Conservation (phyloP, 495 filamentous ascomycete genomes). For the Aspergillus nanangensis region DNA sequence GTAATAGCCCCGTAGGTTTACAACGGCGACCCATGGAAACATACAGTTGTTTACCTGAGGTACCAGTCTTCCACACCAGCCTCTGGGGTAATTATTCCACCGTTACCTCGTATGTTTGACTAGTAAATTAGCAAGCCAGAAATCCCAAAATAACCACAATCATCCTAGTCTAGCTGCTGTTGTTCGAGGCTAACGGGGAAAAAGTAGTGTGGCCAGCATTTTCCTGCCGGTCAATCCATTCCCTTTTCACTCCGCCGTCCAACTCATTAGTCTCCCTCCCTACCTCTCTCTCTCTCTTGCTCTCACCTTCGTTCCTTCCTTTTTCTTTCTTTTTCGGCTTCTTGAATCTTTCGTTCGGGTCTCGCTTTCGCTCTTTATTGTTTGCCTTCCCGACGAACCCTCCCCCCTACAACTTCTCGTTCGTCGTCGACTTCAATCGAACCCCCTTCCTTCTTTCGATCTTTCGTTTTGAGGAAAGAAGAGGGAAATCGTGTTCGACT, state of each 20-base stretch:
- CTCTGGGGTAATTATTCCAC: neutral
- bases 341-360: conserved; percentile 17
- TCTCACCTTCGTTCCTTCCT: conserved; percentile 26
- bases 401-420: conserved; percentile 16
- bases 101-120: conserved; percentile 6
- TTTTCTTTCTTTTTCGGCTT: conserved; percentile 20
- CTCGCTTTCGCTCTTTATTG: conserved; percentile 22
- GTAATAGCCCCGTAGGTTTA: no score
- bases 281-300: conserved; percentile 24
- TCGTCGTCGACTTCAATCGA: conserved; percentile 10
- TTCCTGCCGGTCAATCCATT: conserved; percentile 26
- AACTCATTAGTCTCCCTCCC: conserved; percentile 16
- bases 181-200: neutral
- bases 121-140: conserved; percentile 30
- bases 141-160: conserved; percentile 41
- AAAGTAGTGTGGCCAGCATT: conserved; percentile 14
- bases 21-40: no score
- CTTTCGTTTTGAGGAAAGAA: conserved; percentile 27
- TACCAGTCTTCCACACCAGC: no score
- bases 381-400: conserved; percentile 6
- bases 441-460: conserved; percentile 19
- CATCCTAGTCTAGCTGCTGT: conserved; percentile 16
- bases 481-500: conserved; percentile 16
- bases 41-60: no score
- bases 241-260: conserved; percentile 28